Evolutionary conservation across 495 filamentous ascomycete species (phyloP).

Genomic region (Entonaema liquescens): DNA sequence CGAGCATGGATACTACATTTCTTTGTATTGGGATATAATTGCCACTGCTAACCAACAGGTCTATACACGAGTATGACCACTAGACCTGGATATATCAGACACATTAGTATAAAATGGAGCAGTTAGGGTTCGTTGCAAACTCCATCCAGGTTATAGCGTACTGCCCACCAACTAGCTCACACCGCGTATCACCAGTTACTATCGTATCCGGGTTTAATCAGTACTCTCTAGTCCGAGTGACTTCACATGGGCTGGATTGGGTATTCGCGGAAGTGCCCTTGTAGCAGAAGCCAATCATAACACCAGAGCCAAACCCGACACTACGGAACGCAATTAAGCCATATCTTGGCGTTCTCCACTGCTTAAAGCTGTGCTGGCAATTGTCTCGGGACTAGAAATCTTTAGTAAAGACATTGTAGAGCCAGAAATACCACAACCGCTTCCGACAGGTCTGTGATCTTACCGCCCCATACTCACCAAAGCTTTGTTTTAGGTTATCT

Average conservation of each 20-base stretch:
- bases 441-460: conserved; percentile 14
- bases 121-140: conserved; percentile 19
- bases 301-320: conserved; percentile 33
- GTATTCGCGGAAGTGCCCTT: conserved; percentile 21
- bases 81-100: background rate
- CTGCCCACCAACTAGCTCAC: background rate
- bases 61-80: background rate
- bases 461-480: conserved; percentile 1
- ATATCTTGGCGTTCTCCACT: conserved; percentile 36
- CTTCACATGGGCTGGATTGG: conserved; percentile 19
- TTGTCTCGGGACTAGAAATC: conserved; percentile 31
- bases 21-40: background rate
- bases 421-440: conserved; percentile 6
- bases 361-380: conserved; percentile 37
- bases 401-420: conserved; percentile 35
- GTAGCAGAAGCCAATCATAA: conserved; percentile 28
- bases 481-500: conserved; percentile 5
- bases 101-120: conserved; percentile 9
- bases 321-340: conserved; percentile 38
- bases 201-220: conserved; percentile 16
- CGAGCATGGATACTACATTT: background rate
- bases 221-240: conserved; percentile 22
- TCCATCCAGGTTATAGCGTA: background rate
- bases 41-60: conserved; percentile 5
- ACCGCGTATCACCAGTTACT: conserved; percentile 3